Base-by-base conservation (phyloP, 2,329 filamentous ascomycete species). In the Alternaria postmessia region DNA sequence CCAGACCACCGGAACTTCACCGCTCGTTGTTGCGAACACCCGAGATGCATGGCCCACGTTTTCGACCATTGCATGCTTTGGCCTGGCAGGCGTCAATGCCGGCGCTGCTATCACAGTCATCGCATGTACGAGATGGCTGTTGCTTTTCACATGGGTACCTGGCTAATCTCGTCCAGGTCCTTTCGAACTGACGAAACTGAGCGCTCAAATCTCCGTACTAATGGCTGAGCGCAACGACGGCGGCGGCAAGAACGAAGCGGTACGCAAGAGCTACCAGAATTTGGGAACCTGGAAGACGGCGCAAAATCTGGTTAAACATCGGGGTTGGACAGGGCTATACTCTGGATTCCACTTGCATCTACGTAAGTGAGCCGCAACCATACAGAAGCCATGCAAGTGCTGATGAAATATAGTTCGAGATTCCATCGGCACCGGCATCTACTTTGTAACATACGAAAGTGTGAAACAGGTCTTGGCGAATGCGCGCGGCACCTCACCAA, bases 381-480 rank as follows among this genome's bases (percentile, higher is more conserved):
- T 12, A 7, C 14, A 2, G 24, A 41, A 22, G 26, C 34, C 14
- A 2, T 7, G 36, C 24, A 36, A 34, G 54, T 12, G 44, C 70
- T 76, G 26, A 76, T 47, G 20, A n/a, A 22, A 7, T 16, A 30
- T 65, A 92, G 91, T 94, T 71, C 87, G 92, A 62, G 92, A 96
- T 78, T 94, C 91, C 1, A 83, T 95, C 61, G 92, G 92, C 54
- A 96, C 92, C 1, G 87, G 88, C 30, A 92, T 94, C 59, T 96
- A 96, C 78, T 96, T 96, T 74, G 92, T 91, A 81, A 94, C 92
- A 30, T 96, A 96, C 76, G 92, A 96, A 79, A 93, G 91, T 75
- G 88, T 88, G 69, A 96, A 96, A 75, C 92, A 95, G 76, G 80
- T 94, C 24, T 85, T 93, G 64, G 91, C 90, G 20, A 92, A 91